A percentile compares a stretch with the other conserved stretches of the same genome.
Conservation (phyloP, 2,329 filamentous ascomycete genomes). For the Aspergillus eucalypticola region DNA sequence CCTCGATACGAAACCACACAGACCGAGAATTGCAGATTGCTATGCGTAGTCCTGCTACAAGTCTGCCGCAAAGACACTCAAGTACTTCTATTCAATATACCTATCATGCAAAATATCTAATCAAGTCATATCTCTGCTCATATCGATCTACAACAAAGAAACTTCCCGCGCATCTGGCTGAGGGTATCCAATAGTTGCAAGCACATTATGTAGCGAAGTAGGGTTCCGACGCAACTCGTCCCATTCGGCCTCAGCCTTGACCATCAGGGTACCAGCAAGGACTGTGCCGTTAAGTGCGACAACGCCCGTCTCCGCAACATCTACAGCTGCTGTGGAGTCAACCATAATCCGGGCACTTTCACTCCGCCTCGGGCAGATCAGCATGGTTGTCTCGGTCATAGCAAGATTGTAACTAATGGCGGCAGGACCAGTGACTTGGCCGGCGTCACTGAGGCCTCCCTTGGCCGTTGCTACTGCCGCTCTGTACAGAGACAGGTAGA, state of each 20-base stretch:
- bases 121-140: too few relatives aligned
- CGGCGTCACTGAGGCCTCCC: constrained; percentile 24
- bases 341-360: constrained; percentile 47
- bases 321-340: constrained; percentile 36
- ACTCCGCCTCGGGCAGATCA: constrained; percentile 52
- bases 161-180: constrained; percentile 20
- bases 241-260: constrained; percentile 58
- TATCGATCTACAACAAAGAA: constrained; percentile 18
- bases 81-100: neutral
- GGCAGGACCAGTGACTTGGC: constrained; percentile 36
- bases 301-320: constrained; percentile 36
- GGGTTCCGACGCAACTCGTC: constrained; percentile 46
- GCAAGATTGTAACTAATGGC: constrained; percentile 61
- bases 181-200: constrained; percentile 47
- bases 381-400: constrained; percentile 57
- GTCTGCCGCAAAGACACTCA: too few relatives aligned
- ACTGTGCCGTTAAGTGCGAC: constrained; percentile 60
- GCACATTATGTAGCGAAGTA: constrained; percentile 45
- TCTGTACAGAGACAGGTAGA: constrained; percentile 47
- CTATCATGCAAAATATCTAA: neutral
- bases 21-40: too few relatives aligned
- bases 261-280: constrained; percentile 60
- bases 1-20: too few relatives aligned
- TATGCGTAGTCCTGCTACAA: too few relatives aligned
- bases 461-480: constrained; percentile 34